phyloP scores from a whole-genome alignment of 306 rosid genomes.

The Trifolium repens region DNA sequence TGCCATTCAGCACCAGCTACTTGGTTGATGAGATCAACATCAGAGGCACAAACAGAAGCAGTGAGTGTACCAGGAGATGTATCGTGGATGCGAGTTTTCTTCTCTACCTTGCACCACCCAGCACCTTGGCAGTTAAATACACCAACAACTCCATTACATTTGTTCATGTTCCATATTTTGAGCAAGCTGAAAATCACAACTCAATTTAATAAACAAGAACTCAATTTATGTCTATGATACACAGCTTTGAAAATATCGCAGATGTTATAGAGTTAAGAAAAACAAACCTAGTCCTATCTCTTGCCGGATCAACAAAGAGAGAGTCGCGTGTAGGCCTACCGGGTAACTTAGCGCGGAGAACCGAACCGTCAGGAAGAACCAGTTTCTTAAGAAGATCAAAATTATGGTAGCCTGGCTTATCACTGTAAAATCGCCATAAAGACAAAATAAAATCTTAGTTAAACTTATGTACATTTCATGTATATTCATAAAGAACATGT shows the following conservation, averaged over 20 bases:
- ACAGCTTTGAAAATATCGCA: neutral
- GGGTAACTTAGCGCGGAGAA: slow-evolving; percentile 88
- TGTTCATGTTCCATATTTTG: slow-evolving; percentile 94
- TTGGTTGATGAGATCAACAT: slow-evolving; percentile 68
- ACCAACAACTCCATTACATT: slow-evolving; percentile 90
- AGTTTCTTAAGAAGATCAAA: slow-evolving; percentile 88
- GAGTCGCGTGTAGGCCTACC: slow-evolving; percentile 92
- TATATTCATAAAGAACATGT: neutral
- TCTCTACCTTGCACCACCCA: slow-evolving; percentile 89
- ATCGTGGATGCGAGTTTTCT: slow-evolving; percentile 83
- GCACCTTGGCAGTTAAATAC: slow-evolving; percentile 99
- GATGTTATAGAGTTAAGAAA: neutral
- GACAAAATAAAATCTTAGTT: neutral
- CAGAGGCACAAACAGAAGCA: slow-evolving; percentile 62
- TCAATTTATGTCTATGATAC: slow-evolving; percentile 12
- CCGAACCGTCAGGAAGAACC: slow-evolving; percentile 95
- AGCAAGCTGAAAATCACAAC: slow-evolving; percentile 70
- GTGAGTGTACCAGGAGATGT: slow-evolving; percentile 78
- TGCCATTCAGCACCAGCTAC: slow-evolving; percentile 77
- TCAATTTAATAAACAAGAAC: neutral
- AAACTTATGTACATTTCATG: neutral
- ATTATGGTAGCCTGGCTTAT: slow-evolving; percentile 93
- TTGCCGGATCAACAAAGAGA: slow-evolving; percentile 88
- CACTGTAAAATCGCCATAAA: slow-evolving; percentile 53
- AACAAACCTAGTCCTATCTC: slow-evolving; percentile 83